Base-by-base conservation (phyloP, 2,329 filamentous ascomycete species). In the Graphilbum ipis-grandicollis region DNA sequence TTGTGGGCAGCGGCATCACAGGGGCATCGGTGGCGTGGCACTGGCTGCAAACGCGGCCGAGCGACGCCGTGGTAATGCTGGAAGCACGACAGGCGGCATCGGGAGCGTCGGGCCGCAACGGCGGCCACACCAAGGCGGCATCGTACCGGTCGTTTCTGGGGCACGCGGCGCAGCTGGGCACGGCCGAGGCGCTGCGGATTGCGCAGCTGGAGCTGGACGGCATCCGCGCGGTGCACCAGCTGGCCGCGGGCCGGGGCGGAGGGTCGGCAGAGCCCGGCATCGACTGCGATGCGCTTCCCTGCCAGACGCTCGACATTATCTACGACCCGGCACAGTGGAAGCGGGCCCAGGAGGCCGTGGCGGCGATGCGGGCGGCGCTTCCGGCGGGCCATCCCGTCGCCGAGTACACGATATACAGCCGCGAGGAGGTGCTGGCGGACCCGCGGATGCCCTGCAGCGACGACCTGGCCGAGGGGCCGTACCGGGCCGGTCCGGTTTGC, bases 71-170 rank as follows among this genome's bases (percentile, higher is more conserved):
- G 4, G 60, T 79, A 3, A 66, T 79, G 60, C 55, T 79, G 6
- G 75, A 80, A 50, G 74, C 75, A 10, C 58, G 75, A 41, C 68
- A 76, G 49, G 68, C 71, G 7, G 76, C 71, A 45, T 79, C 71
- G 52, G 74, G 74, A 35, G 75, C 74, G 2, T 79, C 75, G 0
- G 75, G 75, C 13, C 59, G 74, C 45, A 68, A 68, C 42, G 63
- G 63, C 30, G 58, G 58, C 13, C 58, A 62, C 47, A 61, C 58
- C 9, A 62, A 61, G 44, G 56, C 57, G 12, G 56, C 56, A 1
- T 58, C 56, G 9, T 60, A 60, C 48, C 63, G 65, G 19, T 60
- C 60, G 15, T 75, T 74, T 42, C 41, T 58, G 4, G 52, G 59
- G 23, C 61, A 74, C 45, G 51, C 54, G 3, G 41, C 53, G 12